Evolutionary conservation across 2,329 filamentous ascomycete species (phyloP).

Genomic region (Xylariaceae sp.): DNA sequence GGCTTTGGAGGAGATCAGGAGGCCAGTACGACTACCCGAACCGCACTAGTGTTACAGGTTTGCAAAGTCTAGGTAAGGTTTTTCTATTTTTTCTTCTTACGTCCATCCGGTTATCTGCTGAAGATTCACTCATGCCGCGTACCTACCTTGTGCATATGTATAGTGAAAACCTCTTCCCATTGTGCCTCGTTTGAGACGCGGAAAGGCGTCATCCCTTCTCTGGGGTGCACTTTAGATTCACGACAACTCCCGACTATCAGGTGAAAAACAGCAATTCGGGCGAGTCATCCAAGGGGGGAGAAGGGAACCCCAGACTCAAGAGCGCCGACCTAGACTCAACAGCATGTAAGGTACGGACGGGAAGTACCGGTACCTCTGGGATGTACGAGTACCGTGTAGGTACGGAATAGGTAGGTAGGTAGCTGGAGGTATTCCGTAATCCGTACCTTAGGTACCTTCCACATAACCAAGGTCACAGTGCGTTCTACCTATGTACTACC

Average conservation of each 20-base stretch:
- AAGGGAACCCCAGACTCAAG: background rate
- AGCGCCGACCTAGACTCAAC: background rate
- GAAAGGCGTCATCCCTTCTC: background rate
- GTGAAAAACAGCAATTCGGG: background rate
- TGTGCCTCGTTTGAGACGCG: too few species aligned
- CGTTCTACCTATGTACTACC: background rate
- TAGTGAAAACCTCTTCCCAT: too few species aligned
- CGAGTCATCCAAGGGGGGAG: background rate
- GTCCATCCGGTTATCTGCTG: background rate
- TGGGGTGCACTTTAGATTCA: background rate
- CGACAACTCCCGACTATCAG: too few species aligned
- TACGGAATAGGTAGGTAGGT: too few species aligned
- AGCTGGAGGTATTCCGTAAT: too few species aligned
- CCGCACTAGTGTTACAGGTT: conserved; percentile 19
- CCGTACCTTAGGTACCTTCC: too few species aligned
- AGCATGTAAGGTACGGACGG: background rate
- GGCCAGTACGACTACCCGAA: conserved; percentile 13
- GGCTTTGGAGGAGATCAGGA: conserved; percentile 11
- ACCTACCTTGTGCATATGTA: too few species aligned
- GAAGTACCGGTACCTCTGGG: background rate
- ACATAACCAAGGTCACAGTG: background rate
- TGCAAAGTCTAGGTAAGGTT: background rate
- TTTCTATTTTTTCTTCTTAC: background rate
- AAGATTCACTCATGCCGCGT: background rate
- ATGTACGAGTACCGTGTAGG: too few species aligned